A percentile compares a stretch with the other conserved stretches of the same genome.
Conservation (phyloP, 768 basidiomycete species). For the Rhodotorula sphaerocarpa region DNA sequence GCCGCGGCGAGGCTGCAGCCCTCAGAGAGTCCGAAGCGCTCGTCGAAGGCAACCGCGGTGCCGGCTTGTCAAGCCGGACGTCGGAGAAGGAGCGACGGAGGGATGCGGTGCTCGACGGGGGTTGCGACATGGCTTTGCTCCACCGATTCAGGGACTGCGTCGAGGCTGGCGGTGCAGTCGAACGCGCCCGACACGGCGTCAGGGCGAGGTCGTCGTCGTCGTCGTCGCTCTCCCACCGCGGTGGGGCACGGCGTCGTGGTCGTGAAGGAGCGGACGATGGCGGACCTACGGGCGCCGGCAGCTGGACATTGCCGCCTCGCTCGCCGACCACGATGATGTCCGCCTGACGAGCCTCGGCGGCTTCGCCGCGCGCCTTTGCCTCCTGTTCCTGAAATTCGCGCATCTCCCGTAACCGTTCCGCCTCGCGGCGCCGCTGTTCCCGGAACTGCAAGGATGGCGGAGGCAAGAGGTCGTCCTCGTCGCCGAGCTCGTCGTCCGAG, state of each 20-base stretch:
- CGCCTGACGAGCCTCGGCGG: background rate
- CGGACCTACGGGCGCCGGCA: background rate
- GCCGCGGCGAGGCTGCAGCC: no score
- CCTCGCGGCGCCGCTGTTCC: constrained; percentile 7
- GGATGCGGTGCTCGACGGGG: no score
- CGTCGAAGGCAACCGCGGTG: background rate
- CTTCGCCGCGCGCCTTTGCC: background rate
- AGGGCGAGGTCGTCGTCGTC: no score
- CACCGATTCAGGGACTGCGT: no score
- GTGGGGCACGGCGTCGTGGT: background rate
- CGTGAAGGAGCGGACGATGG: background rate
- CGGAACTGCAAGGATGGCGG: constrained; percentile 12
- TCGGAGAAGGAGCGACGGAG: no score
- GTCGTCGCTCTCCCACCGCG: no score
- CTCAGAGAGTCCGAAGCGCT: no score
- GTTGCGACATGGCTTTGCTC: no score
- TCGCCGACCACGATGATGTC: background rate
- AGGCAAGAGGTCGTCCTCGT: constrained; percentile 8
- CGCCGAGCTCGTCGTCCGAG: constrained; percentile 23
- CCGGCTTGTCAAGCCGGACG: background rate
- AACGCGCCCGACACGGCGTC: no score
- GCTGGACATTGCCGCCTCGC: background rate
- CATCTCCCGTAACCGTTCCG: constrained; percentile 6
- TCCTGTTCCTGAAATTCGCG: constrained; percentile 8
- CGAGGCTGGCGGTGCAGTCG: no score